These are phyloP conservation scores for Rosa hybrid DNA, from an alignment of 331 rosid species.

Conservation along the genomic window DNA sequence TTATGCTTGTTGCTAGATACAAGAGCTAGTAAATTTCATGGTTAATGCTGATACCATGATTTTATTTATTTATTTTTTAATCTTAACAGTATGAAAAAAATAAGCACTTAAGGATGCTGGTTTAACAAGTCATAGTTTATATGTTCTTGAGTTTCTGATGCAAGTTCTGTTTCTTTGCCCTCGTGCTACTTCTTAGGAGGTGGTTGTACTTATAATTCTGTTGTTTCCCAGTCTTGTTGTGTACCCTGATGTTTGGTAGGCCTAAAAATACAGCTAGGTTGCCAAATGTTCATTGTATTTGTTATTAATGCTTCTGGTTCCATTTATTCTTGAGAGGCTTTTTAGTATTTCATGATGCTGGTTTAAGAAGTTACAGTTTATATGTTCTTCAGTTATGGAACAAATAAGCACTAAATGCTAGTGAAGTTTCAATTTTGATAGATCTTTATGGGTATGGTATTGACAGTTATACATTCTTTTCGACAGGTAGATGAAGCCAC, in stretches of 20 bases:
- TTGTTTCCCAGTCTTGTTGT: not conserved
- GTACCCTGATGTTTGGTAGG: not conserved
- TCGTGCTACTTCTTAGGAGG: not conserved
- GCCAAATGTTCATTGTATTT: not conserved
- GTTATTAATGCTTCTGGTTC: not conserved
- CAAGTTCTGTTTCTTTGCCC: not conserved
- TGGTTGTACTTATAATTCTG: not conserved
- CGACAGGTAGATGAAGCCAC: slow-evolving; percentile 64
- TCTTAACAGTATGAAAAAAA: not conserved
- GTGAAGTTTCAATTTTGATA: not conserved
- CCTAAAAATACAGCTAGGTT: not conserved
- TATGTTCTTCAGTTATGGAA: not conserved
- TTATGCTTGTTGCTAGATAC: not conserved
- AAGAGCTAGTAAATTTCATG: not conserved
- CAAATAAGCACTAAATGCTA: not conserved
- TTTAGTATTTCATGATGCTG: not conserved
- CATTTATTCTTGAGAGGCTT: not conserved
- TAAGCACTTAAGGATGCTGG: not conserved
- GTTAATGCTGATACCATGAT: not conserved
- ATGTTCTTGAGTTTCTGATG: not conserved
- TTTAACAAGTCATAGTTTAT: not conserved
- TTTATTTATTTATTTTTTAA: too few relatives aligned
- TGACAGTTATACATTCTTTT: not conserved
- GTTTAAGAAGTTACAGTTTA: not conserved
- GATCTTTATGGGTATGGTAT: not conserved